Evolutionary conservation across 1,139 yeast species (phyloP), one percentile per base, ranked within the genome.

Genomic region (Blastobotrys capitulatus): DNA sequence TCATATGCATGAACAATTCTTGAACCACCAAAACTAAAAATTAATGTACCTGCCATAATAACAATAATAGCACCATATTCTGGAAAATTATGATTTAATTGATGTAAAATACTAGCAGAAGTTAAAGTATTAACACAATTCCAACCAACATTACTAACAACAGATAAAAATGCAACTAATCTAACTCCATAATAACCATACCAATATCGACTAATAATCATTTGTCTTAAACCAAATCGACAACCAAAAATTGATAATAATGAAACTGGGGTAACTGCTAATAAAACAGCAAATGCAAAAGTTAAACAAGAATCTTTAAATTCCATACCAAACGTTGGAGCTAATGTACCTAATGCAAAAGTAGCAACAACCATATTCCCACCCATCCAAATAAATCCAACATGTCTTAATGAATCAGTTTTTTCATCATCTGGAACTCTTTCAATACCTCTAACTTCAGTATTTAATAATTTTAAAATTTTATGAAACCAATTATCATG

Each of bases 81-180:
- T 39, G 97, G 97, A 54, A 86, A 75, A 45, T 78, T 71, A 69
- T 86, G 86, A 29, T 29, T 29, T 55, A 88, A 83, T 65, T 86
- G 80, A 68, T 85, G 83, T 57, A 89, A 74, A 62, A 89, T 74
- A 66, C 87, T 95, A 22, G 96, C 95, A 32, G 94, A 82, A 26
- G 88, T 85, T 80, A 89, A 86, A 56, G 88, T 86, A 70, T 89
- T 89, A 43, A 88, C 94, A 16, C 96, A 87, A 68, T 95, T 89
- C 97, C 97, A 89, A 57, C 97, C 97, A 55, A 89, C 78, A 77
- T 96, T 87, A n/a, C 96, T 92, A 60, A 89, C 68, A 61, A 83
- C 79, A 65, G 89, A 88, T 62, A 89, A 75, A 41, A 83, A 66
- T 16, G 95, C 83, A 63, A 89, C 86, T 51, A 89, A 74, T 65